Evolutionary conservation across 176 grass and related monocot species (phyloP), one percentile per base, ranked within the genome.

Genomic region (Avena sativa): DNA sequence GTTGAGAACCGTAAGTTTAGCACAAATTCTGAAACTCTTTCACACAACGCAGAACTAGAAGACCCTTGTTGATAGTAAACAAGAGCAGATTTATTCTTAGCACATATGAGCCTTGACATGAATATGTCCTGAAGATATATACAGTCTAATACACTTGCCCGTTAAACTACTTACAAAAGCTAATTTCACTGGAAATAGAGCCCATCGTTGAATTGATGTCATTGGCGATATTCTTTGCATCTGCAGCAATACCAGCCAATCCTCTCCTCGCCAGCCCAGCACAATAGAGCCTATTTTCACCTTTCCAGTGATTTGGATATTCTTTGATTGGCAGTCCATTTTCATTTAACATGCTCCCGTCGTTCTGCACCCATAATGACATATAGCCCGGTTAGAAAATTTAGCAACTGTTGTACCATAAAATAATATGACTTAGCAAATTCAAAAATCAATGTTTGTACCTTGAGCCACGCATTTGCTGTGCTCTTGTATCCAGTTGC

Each of bases 401-500:
- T 20, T 60, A 60, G n/a, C 8, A 9, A 21, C 3, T 21, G 8
- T 21, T 21, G 58, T 20, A 10, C n/a, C 3, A 60, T 4, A 60
- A 10, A 40, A 25, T 40, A 40, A 40, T 40, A 40, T 9, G 20
- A 60, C 19, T 60, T 21, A 8, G 20, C 7, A n/a, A 60, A 60
- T 47, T 47, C 6, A 47, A 10, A 21, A n/a, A 60, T 46, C 28
- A 38, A 14, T 62, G 15, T 23, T 6, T 9, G 0, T 46, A 92
- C 91, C 91, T 93, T 66, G 25, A 93, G 85, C 88, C 88, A 91
- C 7, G 9, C 30, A 61, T 79, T 83, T 4, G n/a, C 59, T 8
- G 72, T 76, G 74, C 74, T 93, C 86, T 26, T 78, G 57, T 89
- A 93, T 30, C 92, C 89, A 1, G 92, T 91, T 6, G 92, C 89